Percentiles rank a stretch among this genome's conserved stretches.
Conservation (phyloP, 768 basidiomycete genomes). For the Trametes cubensis region DNA sequence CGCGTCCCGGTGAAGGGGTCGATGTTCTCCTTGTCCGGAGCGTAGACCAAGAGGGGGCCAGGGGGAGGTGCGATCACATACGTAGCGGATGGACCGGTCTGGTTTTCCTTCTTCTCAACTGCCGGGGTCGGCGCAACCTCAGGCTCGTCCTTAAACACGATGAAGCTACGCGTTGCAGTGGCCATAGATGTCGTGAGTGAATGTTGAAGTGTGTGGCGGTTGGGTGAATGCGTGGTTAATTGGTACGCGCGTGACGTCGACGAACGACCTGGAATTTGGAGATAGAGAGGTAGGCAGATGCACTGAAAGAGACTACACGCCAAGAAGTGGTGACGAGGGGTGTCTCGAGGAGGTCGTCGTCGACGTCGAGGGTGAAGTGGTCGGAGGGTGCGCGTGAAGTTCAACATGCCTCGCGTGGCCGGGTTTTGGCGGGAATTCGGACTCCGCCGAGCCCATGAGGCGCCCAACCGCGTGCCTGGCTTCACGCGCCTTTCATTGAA, state of each 20-base stretch:
- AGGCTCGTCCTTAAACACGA: conserved; percentile 32
- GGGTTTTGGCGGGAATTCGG: conserved; percentile 8
- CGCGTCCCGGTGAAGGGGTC: conserved; percentile 74
- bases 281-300: background rate
- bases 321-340: conserved; percentile 2
- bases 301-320: background rate
- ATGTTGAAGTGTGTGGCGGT: background rate
- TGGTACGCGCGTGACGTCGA: conserved; percentile 8
- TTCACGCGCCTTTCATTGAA: background rate
- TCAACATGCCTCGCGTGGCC: conserved; percentile 19
- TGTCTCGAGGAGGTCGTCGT: conserved; percentile 21
- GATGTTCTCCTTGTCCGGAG: conserved; percentile 75
- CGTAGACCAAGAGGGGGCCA: conserved; percentile 30
- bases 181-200: conserved; percentile 19
- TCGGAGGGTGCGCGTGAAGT: background rate
- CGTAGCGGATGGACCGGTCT: conserved; percentile 14
- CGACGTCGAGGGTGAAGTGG: conserved; percentile 14
- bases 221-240: background rate
- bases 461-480: background rate
- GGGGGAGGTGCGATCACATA: conserved; percentile 25
- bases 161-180: conserved; percentile 25
- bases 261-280: conserved; percentile 14
- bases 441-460: conserved; percentile 12
- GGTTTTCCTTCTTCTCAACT: conserved; percentile 34
- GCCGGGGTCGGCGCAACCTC: conserved; percentile 1